phyloP scores from a whole-genome alignment of 805 yeast genomes.

The Millerozyma miso region DNA sequence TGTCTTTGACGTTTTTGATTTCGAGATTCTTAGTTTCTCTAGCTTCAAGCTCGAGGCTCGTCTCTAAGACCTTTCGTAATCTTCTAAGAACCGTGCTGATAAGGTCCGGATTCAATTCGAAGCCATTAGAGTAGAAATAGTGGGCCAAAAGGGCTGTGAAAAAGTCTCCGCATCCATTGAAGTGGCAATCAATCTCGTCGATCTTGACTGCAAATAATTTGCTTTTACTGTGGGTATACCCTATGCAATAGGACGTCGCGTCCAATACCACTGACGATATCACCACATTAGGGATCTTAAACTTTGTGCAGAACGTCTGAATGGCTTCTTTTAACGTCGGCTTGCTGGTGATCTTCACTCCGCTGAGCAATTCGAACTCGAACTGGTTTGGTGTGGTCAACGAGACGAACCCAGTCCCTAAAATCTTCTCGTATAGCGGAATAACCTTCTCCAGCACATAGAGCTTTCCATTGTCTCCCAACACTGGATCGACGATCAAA shows the following conservation, averaged over 20 bases:
- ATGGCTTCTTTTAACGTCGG: constrained; percentile 37
- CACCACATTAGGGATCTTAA: constrained; percentile 48
- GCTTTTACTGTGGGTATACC: constrained; percentile 17
- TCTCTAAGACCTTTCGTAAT: constrained; percentile 24
- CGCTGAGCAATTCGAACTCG: constrained; percentile 62
- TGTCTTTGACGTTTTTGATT: constrained; percentile 28
- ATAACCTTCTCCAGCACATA: constrained; percentile 64
- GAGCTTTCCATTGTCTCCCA: constrained; percentile 84
- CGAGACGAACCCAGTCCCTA: constrained; percentile 40
- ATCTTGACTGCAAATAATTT: constrained; percentile 36
- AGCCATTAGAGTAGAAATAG: constrained; percentile 28
- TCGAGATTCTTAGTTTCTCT: constrained; percentile 7
- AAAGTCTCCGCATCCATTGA: constrained; percentile 74
- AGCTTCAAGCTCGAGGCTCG: constrained; percentile 22
- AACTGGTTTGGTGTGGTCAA: constrained; percentile 72
- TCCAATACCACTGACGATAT: constrained; percentile 52
- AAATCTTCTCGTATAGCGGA: constrained; percentile 46
- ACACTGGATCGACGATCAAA: constrained; percentile 83
- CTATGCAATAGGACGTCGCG: constrained; percentile 37
- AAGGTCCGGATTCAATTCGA: constrained; percentile 18
- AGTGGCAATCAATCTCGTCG: constrained; percentile 51
- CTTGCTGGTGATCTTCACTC: constrained; percentile 35
- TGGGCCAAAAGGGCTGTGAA: constrained; percentile 61
- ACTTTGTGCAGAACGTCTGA: constrained; percentile 36
- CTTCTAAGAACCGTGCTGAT: constrained; percentile 23